Evolutionary conservation across 805 yeast genomes (phyloP), one percentile per base, ranked within the genome.

Genomic region (Myxozyma vanderwaltii): DNA sequence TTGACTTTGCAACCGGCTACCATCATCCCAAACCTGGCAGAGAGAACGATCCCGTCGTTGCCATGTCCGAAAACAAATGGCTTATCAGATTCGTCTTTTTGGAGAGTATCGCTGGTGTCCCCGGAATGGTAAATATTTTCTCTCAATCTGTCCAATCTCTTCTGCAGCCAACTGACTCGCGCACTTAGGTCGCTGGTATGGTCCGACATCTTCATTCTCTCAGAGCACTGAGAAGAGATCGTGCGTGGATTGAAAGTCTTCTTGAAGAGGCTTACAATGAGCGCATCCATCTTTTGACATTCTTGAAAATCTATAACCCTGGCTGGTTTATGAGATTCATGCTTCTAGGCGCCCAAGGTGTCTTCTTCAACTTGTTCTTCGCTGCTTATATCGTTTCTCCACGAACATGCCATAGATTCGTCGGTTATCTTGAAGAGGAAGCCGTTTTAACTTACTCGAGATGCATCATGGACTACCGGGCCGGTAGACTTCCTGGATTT

Each of bases 81-180:
- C 66, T 86, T 58, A 80, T 83, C 5, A 71, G 76, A 54, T 73
- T 81, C 57, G 81, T 86, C 39, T 85, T 86, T 66, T 77, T 86
- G 65, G 91, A 86, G 71, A 80, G 85, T 60, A 78, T 86, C 56
- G 91, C 91, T 3, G 91, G 89, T 7, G 88, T 86, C n/a, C 91
- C 91, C 0, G 91, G 91, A 10, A 81, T 85, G 78, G 65, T 60
- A 26, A 21, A 55, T 35, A 8, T 19, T 13, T 8, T 15, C 12
- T n/a, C n/a, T n/a, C n/a, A n/a, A n/a, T n/a, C n/a, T n/a, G n/a
- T n/a, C n/a, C n/a, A n/a, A n/a, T n/a, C n/a, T n/a, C n/a, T n/a
- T n/a, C n/a, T n/a, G n/a, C n/a, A n/a, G n/a, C n/a, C n/a, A n/a
- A n/a, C n/a, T n/a, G n/a, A n/a, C n/a, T n/a, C n/a, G n/a, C n/a